Evolutionary conservation across 1,284 basidiomycete species (phyloP), one percentile per base, ranked within the genome.

Genomic region (Ustilago cynodontis): DNA sequence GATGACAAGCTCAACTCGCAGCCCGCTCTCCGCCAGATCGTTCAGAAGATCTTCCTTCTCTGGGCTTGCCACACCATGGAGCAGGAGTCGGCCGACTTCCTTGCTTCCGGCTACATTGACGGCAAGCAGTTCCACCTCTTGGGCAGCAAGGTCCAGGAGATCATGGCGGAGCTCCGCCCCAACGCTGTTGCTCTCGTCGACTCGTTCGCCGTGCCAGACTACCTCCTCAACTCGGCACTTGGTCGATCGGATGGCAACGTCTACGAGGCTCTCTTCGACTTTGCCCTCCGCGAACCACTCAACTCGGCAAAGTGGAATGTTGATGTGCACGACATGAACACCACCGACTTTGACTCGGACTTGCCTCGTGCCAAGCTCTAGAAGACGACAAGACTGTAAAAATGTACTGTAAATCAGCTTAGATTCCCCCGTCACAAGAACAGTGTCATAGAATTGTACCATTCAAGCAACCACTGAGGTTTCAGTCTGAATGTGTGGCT

Each of bases 241-340:
- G 86, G 86, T 28, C 58, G 84, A n/a, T 78, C 67, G 13, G 84
- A 87, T 58, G 86, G 86, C 41, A 77, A 83, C 43, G 85, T 84
- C 16, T 84, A 84, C 72, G 82, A 80, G 65, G 73, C 79, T 2
- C 64, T 85, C n/a, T 85, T 85, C 62, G 81, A 83, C 49, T 82
- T 82, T 64, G 76, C 83, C 28, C 67, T 82, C 22, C 71, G 76
- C 39, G 80, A 82, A 55, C 79, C 79, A 0, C 50, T 82, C 37
- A 83, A 77, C 57, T 78, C 78, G 39, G 79, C 74, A 26, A 80
- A 80, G 65, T 86, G 84, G 79, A 86, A 86, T 63, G 85, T 86
- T 71, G 75, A 86, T 51, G 58, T 84, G 35, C 50, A 83, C 29
- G 81, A 85, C 37, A n/a, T 77, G 20, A 73, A 84, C 43, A 65